Evolutionary conservation across 306 rosid species (phyloP).

Genomic region (Medicago ruthenica): DNA sequence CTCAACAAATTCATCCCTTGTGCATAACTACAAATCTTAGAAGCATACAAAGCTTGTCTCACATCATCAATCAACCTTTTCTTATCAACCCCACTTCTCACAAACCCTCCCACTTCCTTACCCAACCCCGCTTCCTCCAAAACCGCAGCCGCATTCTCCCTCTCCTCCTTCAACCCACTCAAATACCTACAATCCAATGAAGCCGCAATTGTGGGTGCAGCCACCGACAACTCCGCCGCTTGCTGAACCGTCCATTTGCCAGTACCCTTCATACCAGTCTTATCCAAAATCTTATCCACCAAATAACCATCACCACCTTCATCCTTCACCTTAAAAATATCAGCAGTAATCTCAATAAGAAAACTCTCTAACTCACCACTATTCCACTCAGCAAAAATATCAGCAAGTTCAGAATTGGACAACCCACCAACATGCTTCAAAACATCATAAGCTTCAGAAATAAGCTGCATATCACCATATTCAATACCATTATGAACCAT

Average conservation of each 20-base stretch:
- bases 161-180: conserved; percentile 93
- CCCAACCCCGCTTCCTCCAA: conserved; percentile 80
- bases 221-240: conserved; percentile 90
- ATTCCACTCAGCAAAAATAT: conserved; percentile 84
- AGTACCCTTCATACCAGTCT: conserved; percentile 95
- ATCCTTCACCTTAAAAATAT: conserved; percentile 85
- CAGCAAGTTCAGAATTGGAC: conserved; percentile 66
- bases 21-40: conserved; percentile 95
- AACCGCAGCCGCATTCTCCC: conserved; percentile 71
- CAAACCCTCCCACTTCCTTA: conserved; percentile 58
- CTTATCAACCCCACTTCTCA: conserved; percentile 68
- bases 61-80: conserved; percentile 88
- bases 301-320: conserved; percentile 66
- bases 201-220: conserved; percentile 89
- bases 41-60: conserved; percentile 91
- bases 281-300: conserved; percentile 90
- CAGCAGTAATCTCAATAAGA: conserved; percentile 80
- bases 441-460: conserved; percentile 91
- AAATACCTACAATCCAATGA: conserved; percentile 83
- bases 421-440: conserved; percentile 79
- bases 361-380: conserved; percentile 89
- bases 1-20: conserved; percentile 94
- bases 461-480: conserved; percentile 92
- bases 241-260: conserved; percentile 99
- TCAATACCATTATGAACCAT: conserved; percentile 97